A percentile compares a stretch with the other conserved stretches of the same genome.
Conservation (phyloP, 1,139 yeast genomes). For the Candida sp. region DNA sequence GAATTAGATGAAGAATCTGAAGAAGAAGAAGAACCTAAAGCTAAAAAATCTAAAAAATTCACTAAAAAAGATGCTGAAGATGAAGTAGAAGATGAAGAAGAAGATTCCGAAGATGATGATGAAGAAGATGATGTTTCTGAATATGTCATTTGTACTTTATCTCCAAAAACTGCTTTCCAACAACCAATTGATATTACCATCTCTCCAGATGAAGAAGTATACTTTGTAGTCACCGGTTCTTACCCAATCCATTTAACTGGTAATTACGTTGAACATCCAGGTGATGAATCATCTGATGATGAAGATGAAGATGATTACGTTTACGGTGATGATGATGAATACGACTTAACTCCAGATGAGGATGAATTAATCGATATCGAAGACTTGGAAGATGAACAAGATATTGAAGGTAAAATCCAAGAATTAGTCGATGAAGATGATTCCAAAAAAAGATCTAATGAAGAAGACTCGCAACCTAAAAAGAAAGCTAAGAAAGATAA, state of each 20-base stretch:
- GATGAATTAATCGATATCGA: slow-evolving; percentile 73
- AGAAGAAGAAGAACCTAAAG: slow-evolving; percentile 35
- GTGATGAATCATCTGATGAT: slow-evolving; percentile 61
- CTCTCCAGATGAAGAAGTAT: slow-evolving; percentile 90
- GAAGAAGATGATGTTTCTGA: slow-evolving; percentile 64
- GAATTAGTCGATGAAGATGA: slow-evolving; percentile 55
- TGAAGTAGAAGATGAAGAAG: slow-evolving; percentile 48
- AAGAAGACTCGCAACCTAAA: slow-evolving; percentile 22
- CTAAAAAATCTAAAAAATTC: slow-evolving; percentile 20
- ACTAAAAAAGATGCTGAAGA: slow-evolving; percentile 31
- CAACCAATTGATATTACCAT: slow-evolving; percentile 89
- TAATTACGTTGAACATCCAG: slow-evolving; percentile 95
- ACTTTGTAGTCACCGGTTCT: slow-evolving; percentile 93
- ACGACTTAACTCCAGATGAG: slow-evolving; percentile 89
- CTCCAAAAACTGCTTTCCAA: slow-evolving; percentile 84
- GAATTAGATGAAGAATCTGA: slow-evolving; percentile 52
- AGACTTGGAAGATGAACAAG: slow-evolving; percentile 58
- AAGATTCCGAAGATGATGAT: slow-evolving; percentile 48
- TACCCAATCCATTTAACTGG: slow-evolving; percentile 92
- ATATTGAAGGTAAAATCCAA: slow-evolving; percentile 53
- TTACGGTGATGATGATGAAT: slow-evolving; percentile 59
- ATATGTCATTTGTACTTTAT: slow-evolving; percentile 82
- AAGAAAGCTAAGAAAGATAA: slow-evolving; percentile 50
- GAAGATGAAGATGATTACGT: slow-evolving; percentile 47
- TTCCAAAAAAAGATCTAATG: slow-evolving; percentile 27